Evolutionary conservation across 78 protist species (phyloP).

Genomic region (Speleostelium caveatum): DNA sequence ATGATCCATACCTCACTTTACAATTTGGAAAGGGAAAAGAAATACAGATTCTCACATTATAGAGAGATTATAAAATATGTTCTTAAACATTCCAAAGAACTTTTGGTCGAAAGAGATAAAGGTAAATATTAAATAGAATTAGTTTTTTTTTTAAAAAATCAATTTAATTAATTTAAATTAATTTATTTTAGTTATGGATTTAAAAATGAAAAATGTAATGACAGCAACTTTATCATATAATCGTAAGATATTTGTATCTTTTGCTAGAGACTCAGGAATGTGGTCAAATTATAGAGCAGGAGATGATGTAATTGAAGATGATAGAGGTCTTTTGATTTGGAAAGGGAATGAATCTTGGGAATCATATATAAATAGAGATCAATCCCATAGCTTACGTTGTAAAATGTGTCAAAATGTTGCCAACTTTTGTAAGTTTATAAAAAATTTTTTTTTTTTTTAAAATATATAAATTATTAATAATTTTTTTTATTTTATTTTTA

Average conservation of each 20-base stretch:
- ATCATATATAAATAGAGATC: slow-evolving; percentile 2
- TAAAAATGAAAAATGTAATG: slow-evolving; percentile 73
- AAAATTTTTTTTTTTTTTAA: not conserved
- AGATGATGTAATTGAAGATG: slow-evolving; percentile 52
- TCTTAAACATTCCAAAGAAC: slow-evolving; percentile 31
- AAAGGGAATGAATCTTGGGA: slow-evolving; percentile 49
- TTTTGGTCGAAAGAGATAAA: slow-evolving; percentile 54
- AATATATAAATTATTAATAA: not conserved
- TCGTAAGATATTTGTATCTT: slow-evolving; percentile 61
- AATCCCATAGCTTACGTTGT: slow-evolving; percentile 1
- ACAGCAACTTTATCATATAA: slow-evolving; percentile 71
- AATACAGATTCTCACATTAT: slow-evolving; percentile 66
- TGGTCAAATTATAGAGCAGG: slow-evolving; percentile 68
- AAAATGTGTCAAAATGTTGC: slow-evolving; percentile 5
- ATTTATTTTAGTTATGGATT: not conserved
- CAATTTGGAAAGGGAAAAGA: slow-evolving; percentile 70
- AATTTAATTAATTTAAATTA: not conserved
- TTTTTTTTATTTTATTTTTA: not conserved
- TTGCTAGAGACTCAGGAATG: slow-evolving; percentile 79
- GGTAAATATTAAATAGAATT: slow-evolving; percentile 4
- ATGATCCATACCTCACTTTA: slow-evolving; percentile 63
- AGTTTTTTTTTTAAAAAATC: not conserved
- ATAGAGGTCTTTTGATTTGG: slow-evolving; percentile 45
- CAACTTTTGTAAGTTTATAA: slow-evolving; percentile 19
- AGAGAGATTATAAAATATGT: slow-evolving; percentile 62